These are phyloP conservation scores for Angophora floribunda DNA, from an alignment of 345 rosid species.

Conservation along the genomic window DNA sequence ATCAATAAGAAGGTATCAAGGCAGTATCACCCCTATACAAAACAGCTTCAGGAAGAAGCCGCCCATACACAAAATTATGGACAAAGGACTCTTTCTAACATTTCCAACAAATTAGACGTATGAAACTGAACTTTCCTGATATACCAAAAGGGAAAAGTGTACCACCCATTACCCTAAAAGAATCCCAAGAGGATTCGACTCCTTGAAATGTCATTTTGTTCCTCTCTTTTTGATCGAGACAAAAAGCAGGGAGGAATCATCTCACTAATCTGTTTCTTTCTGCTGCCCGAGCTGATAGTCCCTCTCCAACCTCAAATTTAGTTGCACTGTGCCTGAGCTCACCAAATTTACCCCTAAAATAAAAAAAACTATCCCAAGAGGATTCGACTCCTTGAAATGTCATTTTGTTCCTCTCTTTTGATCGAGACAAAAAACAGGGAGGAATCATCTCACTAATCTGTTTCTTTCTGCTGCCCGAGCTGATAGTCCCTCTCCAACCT, in stretches of 20 bases:
- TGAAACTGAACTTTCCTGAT: not conserved
- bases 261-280: not conserved
- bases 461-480: not conserved
- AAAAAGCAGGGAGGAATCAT: not conserved
- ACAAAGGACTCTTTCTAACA: not conserved
- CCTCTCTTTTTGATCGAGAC: not conserved
- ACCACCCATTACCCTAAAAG: not conserved
- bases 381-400: not conserved
- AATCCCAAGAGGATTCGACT: not conserved
- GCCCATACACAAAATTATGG: not conserved
- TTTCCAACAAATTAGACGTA: not conserved
- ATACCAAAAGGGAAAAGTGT: not conserved
- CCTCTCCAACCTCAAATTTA: not conserved
- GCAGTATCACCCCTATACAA: not conserved
- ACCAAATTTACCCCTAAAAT: not conserved
- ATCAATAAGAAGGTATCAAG: not conserved
- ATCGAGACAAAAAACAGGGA: not conserved
- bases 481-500: not conserved
- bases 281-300: not conserved
- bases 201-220: not conserved
- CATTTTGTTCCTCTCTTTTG: not conserved
- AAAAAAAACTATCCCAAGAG: not conserved
- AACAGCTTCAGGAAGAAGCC: not conserved
- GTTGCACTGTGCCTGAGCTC: not conserved
- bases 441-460: not conserved